These are phyloP conservation scores for Candida berthetii DNA, from an alignment of 805 yeast species.

Conservation along the genomic window DNA sequence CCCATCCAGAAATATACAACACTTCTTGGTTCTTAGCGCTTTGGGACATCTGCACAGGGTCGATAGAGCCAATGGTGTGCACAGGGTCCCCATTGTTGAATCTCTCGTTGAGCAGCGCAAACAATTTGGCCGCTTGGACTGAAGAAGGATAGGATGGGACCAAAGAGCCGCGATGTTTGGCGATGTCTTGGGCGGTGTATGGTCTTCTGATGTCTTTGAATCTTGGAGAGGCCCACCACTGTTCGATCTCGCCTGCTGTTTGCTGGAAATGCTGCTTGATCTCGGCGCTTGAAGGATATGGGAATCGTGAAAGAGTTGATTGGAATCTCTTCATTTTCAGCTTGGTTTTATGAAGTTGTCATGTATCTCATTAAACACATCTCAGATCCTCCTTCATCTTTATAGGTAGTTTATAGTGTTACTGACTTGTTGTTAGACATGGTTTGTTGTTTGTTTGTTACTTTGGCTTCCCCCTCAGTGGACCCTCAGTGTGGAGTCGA, in stretches of 20 bases:
- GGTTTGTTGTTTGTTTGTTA: too few species aligned
- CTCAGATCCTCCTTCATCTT: too few species aligned
- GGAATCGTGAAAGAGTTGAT: conserved; percentile 12
- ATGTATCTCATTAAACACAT: too few species aligned
- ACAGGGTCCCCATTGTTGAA: conserved; percentile 38
- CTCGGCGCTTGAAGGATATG: conserved; percentile 14
- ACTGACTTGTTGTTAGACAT: too few species aligned
- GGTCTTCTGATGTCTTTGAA: conserved; percentile 43
- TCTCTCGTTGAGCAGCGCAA: conserved; percentile 34
- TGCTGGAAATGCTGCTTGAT: conserved; percentile 9
- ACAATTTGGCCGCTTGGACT: conserved; percentile 46
- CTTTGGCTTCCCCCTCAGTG: background rate
- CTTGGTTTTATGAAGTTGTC: too few species aligned
- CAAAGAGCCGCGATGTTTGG: conserved; percentile 45
- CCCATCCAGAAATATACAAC: conserved; percentile 58
- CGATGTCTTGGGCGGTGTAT: conserved; percentile 46
- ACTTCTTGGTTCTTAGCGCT: conserved; percentile 44
- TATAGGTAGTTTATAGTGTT: too few species aligned
- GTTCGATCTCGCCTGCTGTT: conserved; percentile 29
- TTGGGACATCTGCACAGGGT: conserved; percentile 59
- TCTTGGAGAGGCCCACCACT: conserved; percentile 47
- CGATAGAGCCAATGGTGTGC: conserved; percentile 55
- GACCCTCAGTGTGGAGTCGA: background rate
- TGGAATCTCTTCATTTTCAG: background rate
- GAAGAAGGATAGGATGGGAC: conserved; percentile 39